phyloP scores from a whole-genome alignment of 768 basidiomycete species.

The Porphyrellus cyaneotinctus region DNA sequence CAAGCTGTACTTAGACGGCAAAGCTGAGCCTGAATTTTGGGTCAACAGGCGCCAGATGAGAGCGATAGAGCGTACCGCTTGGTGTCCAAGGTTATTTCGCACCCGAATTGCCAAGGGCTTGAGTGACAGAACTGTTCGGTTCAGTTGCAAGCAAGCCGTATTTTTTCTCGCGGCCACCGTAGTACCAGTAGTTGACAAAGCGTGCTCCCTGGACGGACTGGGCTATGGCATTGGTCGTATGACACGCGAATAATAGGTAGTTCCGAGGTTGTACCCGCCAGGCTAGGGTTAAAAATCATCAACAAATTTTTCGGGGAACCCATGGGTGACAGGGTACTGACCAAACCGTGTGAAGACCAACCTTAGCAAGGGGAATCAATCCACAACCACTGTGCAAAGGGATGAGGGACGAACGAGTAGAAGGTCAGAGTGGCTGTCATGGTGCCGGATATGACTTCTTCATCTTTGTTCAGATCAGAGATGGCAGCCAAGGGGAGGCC shows the following conservation, averaged over 20 bases:
- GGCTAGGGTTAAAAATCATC: conserved; percentile 44
- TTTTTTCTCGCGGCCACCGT: conserved; percentile 80
- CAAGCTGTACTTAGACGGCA: conserved; percentile 15
- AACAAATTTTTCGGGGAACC: neutral
- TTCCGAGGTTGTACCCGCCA: conserved; percentile 96
- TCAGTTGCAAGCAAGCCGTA: conserved; percentile 36
- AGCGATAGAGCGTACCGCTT: conserved; percentile 1
- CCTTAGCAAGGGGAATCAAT: conserved; percentile 28
- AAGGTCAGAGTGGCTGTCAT: conserved; percentile 89
- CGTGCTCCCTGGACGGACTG: conserved; percentile 81
- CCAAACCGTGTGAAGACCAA: conserved; percentile 96
- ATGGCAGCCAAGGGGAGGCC: conserved; percentile 94
- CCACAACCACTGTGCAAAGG: conserved; percentile 4
- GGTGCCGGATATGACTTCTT: conserved; percentile 93
- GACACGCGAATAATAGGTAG: conserved; percentile 92
- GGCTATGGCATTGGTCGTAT: conserved; percentile 85
- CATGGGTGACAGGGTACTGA: conserved; percentile 24
- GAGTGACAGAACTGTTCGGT: conserved; percentile 41
- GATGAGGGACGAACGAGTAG: conserved; percentile 81
- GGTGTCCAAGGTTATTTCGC: conserved; percentile 13
- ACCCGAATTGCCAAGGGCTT: conserved; percentile 42
- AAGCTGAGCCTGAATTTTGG: conserved; percentile 2
- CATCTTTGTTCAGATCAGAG: conserved; percentile 87
- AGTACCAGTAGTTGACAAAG: conserved; percentile 88
- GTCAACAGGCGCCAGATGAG: neutral